Evolutionary conservation across 192 early-diverging fungal genomes (phyloP).

Genomic region (Umbelopsis ramanniana): DNA sequence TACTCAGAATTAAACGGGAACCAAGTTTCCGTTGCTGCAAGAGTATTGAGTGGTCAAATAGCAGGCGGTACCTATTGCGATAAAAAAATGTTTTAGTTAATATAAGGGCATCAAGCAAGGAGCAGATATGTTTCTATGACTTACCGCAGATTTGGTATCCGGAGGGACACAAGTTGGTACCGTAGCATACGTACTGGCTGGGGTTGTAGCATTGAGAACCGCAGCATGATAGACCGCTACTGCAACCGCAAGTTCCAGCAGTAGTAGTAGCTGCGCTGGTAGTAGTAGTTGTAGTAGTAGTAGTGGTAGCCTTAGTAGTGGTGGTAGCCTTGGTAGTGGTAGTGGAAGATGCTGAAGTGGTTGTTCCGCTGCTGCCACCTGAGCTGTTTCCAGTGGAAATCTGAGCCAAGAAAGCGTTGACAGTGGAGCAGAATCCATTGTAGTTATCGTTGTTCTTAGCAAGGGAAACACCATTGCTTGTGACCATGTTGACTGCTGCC

Average conservation of each 20-base stretch:
- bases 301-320: neutral
- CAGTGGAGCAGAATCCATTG: slow-evolving; percentile 23
- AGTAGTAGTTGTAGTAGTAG: neutral
- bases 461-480: neutral
- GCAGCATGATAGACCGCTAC: neutral
- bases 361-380: neutral
- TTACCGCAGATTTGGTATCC: slow-evolving; percentile 14
- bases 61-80: slow-evolving; percentile 5
- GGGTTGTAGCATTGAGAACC: neutral
- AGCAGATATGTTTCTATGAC: neutral
- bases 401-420: slow-evolving; percentile 30
- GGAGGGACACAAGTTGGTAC: neutral
- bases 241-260: neutral
- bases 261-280: neutral
- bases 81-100: too few species aligned
- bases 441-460: slow-evolving; percentile 20
- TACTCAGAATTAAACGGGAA: slow-evolving; percentile 3
- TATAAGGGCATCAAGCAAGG: too few species aligned
- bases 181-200: neutral
- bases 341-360: neutral
- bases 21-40: slow-evolving; percentile 11
- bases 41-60: neutral
- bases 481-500: slow-evolving; percentile 16
- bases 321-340: neutral
- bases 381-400: neutral